Percentiles rank a stretch among this genome's conserved stretches.
Evolutionary conservation across 169 alveolate genomes (phyloP).

Genomic region (Babesia sp.): DNA sequence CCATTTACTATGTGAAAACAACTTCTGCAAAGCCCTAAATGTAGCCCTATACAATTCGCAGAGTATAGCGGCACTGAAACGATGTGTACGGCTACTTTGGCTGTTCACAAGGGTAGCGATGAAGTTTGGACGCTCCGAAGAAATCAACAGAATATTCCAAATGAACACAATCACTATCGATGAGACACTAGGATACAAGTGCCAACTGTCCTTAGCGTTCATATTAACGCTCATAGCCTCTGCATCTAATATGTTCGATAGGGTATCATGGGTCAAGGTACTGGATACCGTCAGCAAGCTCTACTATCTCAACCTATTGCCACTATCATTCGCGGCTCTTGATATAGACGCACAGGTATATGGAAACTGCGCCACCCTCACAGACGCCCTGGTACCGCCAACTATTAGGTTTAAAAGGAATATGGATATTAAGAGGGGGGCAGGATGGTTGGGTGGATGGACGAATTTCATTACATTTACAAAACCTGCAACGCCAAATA

Average conservation of each 20-base stretch:
- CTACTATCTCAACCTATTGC: constrained; percentile 62
- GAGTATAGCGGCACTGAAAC: constrained; percentile 13
- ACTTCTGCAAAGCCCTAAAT: constrained; percentile 24
- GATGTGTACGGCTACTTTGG: constrained; percentile 51
- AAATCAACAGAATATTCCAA: constrained; percentile 44
- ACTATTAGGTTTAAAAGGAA: constrained; percentile 55
- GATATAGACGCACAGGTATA: constrained; percentile 52
- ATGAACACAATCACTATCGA: constrained; percentile 38
- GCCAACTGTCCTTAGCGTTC: constrained; percentile 60
- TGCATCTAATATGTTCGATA: constrained; percentile 55
- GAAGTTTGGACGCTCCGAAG: constrained; percentile 18
- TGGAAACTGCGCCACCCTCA: constrained; percentile 15
- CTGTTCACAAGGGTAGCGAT: constrained; percentile 35
- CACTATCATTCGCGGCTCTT: constrained; percentile 59
- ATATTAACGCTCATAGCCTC: constrained; percentile 41
- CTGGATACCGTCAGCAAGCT: constrained; percentile 54
- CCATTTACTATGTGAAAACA: constrained; percentile 35
- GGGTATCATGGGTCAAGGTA: constrained; percentile 50
- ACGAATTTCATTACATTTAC: constrained; percentile 56
- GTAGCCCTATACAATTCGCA: constrained; percentile 9
- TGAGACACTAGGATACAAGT: constrained; percentile 53
- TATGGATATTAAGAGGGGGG: constrained; percentile 34
- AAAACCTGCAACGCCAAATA: constrained; percentile 3
- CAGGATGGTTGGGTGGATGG: constrained; percentile 60
- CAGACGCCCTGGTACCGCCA: constrained; percentile 38